Evolutionary conservation across 768 basidiomycete species (phyloP).

Genomic region (Kwoniella europaea): DNA sequence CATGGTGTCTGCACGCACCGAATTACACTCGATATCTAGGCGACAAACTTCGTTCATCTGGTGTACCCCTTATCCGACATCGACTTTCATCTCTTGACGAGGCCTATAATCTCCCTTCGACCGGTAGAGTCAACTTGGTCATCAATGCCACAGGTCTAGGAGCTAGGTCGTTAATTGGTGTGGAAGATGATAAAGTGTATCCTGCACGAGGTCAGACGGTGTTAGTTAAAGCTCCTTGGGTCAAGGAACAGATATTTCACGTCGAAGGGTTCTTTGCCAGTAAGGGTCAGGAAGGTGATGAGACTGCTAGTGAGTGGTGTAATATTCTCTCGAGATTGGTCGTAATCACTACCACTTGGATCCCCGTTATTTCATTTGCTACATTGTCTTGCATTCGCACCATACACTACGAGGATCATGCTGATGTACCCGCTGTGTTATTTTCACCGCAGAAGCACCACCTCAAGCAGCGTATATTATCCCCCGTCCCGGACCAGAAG

Average conservation of each 20-base stretch:
- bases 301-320: slow-evolving; percentile 5
- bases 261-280: slow-evolving; percentile 33
- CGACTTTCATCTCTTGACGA: slow-evolving; percentile 63
- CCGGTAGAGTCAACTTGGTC: slow-evolving; percentile 59
- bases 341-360: no score
- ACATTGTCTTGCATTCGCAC: no score
- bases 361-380: no score
- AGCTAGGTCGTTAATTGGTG: slow-evolving; percentile 74
- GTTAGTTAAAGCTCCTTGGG: slow-evolving; percentile 70
- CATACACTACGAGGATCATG: no score
- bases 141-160: slow-evolving; percentile 68
- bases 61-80: slow-evolving; percentile 62
- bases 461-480: slow-evolving; percentile 66
- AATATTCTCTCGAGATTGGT: background rate
- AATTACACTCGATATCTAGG: slow-evolving; percentile 65
- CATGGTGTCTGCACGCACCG: slow-evolving; percentile 64
- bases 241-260: slow-evolving; percentile 60
- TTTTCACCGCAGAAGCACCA: slow-evolving; percentile 12
- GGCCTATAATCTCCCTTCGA: slow-evolving; percentile 60
- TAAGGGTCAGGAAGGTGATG: background rate
- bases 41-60: slow-evolving; percentile 58
- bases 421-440: background rate
- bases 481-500: slow-evolving; percentile 63
- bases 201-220: slow-evolving; percentile 87
- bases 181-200: slow-evolving; percentile 74